phyloP scores from a whole-genome alignment of 2,329 filamentous ascomycete species.

The Cercospora sesami region DNA sequence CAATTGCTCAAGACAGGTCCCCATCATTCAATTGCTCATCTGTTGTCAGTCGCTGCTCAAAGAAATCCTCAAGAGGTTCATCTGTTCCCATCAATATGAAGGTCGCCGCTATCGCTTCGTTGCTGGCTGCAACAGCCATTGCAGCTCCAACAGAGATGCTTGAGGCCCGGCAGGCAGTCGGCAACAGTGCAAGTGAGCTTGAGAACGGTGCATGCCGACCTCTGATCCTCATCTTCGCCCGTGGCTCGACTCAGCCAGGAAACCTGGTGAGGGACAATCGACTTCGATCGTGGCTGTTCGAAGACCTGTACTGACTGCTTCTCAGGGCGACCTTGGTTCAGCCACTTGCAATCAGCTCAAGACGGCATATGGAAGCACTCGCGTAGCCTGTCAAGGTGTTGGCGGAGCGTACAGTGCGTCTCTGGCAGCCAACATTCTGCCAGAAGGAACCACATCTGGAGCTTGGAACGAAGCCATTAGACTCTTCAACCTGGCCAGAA shows the following conservation, averaged over 20 bases:
- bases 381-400: conserved; percentile 33
- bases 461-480: conserved; percentile 24
- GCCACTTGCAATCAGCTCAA: conserved; percentile 13
- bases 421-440: conserved; percentile 22
- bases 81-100: not conserved
- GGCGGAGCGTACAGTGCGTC: conserved; percentile 26
- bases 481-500: conserved; percentile 28
- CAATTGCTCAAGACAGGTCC: not conserved
- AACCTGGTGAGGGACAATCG: conserved; percentile 47
- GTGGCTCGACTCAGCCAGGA: conserved; percentile 55
- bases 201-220: conserved; percentile 42
- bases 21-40: not conserved
- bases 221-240: conserved; percentile 57
- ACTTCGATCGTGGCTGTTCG: not conserved
- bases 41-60: not conserved
- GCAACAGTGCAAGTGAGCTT: conserved; percentile 22
- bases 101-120: conserved; percentile 2
- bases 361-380: conserved; percentile 4
- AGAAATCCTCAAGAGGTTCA: not conserved
- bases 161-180: conserved; percentile 3
- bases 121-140: conserved; percentile 14
- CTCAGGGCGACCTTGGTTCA: conserved; percentile 2
- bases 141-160: conserved; percentile 8
- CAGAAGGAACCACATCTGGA: conserved; percentile 21
- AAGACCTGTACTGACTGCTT: not conserved